A percentile compares a stretch with the other conserved stretches of the same genome.
These are phyloP conservation scores for Teunomyces panamensis DNA, from an alignment of 805 yeast species.

Conservation along the genomic window DNA sequence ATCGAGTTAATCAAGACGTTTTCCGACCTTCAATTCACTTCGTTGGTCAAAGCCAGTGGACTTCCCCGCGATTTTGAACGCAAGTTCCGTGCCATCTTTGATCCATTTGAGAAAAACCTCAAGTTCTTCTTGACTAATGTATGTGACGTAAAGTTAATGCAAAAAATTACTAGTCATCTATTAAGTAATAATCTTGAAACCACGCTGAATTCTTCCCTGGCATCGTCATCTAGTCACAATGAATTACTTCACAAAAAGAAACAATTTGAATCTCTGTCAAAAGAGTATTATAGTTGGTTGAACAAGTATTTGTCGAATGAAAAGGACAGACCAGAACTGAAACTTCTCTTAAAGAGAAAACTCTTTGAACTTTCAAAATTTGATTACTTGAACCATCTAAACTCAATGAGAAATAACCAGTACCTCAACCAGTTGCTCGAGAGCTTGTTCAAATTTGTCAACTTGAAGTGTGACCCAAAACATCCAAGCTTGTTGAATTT, in stretches of 20 bases:
- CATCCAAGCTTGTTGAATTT: constrained; percentile 14
- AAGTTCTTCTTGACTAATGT: constrained; percentile 25
- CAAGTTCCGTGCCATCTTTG: constrained; percentile 24
- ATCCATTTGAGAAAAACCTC: constrained; percentile 32
- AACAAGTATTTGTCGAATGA: constrained; percentile 43
- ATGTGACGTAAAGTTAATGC: constrained; percentile 24
- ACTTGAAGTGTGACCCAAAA: constrained; percentile 13
- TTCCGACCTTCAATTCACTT: constrained; percentile 22
- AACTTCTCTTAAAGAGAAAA: constrained; percentile 32
- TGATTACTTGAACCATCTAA: constrained; percentile 44
- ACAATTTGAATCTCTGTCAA: constrained; percentile 37
- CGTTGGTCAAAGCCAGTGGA: constrained; percentile 20
- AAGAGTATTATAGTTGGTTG: constrained; percentile 43
- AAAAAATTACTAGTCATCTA: constrained; percentile 21
- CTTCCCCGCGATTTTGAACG: constrained; percentile 24
- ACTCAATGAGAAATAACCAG: constrained; percentile 36
- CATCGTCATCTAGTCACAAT: constrained; percentile 8
- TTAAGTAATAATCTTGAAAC: constrained; percentile 3
- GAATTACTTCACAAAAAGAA: constrained; percentile 28
- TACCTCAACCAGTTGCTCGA: constrained; percentile 38
- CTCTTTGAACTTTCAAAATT: constrained; percentile 43
- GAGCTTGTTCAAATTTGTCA: constrained; percentile 32
- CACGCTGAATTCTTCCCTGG: constrained; percentile 1
- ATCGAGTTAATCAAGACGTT: constrained; percentile 22
- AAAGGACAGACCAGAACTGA: constrained; percentile 42